Percentiles rank a stretch among this genome's conserved stretches.
Conservation (phyloP, 164 flowering plant genomes). For the Nymphaea thermarum region DNA sequence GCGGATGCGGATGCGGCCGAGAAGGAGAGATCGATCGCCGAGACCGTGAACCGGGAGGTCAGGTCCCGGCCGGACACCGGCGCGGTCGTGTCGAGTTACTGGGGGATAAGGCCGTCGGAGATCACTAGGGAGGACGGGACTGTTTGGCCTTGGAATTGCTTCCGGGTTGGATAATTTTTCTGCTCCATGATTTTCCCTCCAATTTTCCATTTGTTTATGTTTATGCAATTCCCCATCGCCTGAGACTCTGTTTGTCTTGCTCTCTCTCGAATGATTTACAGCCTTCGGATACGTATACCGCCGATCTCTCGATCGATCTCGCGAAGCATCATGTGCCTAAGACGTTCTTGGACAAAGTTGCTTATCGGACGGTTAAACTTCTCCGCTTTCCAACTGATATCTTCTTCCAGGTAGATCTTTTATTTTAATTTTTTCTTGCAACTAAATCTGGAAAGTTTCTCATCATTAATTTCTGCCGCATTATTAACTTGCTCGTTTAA, state of each 20-base stretch:
- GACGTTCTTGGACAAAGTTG: slow-evolving; percentile 67
- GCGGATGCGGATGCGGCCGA: slow-evolving; percentile 3
- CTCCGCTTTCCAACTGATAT: slow-evolving; percentile 80
- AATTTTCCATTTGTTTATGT: neutral
- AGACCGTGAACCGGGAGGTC: slow-evolving; percentile 5
- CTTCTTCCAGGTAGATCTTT: slow-evolving; percentile 57
- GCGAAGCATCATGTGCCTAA: slow-evolving; percentile 79
- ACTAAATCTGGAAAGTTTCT: too few species aligned
- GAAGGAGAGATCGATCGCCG: slow-evolving; percentile 12
- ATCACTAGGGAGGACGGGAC: slow-evolving; percentile 68
- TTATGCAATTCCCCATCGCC: neutral
- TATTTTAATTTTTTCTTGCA: too few species aligned
- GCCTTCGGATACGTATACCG: slow-evolving; percentile 84
- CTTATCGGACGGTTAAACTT: slow-evolving; percentile 73
- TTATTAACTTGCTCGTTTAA: too few species aligned
- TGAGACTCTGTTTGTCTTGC: neutral
- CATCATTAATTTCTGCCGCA: too few species aligned
- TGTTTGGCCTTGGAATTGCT: slow-evolving; percentile 93
- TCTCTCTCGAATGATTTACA: slow-evolving; percentile 16
- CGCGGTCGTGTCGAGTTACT: slow-evolving; percentile 41
- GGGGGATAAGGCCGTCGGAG: slow-evolving; percentile 56
- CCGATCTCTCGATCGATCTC: slow-evolving; percentile 72
- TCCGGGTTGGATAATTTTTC: slow-evolving; percentile 39
- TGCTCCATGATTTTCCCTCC: neutral
- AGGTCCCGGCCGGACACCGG: slow-evolving; percentile 7